Base-by-base conservation (phyloP, 208 protist species). In the Wallacemonas collosoma region DNA sequence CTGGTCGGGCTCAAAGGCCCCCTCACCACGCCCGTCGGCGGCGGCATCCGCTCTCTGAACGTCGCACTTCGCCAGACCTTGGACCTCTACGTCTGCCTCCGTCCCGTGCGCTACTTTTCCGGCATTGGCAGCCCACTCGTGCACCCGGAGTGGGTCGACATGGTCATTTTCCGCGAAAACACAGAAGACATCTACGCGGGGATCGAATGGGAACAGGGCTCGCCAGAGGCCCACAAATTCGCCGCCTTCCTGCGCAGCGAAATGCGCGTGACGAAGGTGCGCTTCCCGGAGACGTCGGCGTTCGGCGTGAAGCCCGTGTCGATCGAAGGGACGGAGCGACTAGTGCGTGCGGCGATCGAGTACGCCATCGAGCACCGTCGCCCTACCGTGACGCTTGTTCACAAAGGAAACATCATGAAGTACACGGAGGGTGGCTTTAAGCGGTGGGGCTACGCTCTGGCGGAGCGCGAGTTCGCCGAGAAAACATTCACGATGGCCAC, bases 361-460 rank as follows among this genome's bases (percentile, higher is more conserved):
- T 80, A 79, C 67, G 82, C 82, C 39, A 51, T 87, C 0, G 76
- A 75, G 55, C 82, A 84, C 70, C 61, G 72, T 39, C 75, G 79
- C 7, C 82, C 82, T 0, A 80, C 75, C n/a, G 82, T 87, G 17
- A 87, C 82, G 3, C 63, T 87, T 8, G 82, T 87, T 36, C 82
- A 87, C 76, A 87, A 87, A 58, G 82, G 82, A 26, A 87, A 87
- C 79, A 87, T 87, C 68, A 87, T 87, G 82, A 87, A 87, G 73
- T 82, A 54, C 73, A 87, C 82, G 7, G 82, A 87, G 61, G 82
- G 79, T 11, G 79, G 79, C 53, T 87, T 87, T 51, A 77, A 76
- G 68, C 72, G 75, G 45, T 84, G 79, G 82, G 79, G 82, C 66
- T 87, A 87, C 75, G 73, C 69, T 12, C 64, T 87, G 45, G 82